Conservation (phyloP, 305 asterid genomes). For the Fraxinus nigra region DNA sequence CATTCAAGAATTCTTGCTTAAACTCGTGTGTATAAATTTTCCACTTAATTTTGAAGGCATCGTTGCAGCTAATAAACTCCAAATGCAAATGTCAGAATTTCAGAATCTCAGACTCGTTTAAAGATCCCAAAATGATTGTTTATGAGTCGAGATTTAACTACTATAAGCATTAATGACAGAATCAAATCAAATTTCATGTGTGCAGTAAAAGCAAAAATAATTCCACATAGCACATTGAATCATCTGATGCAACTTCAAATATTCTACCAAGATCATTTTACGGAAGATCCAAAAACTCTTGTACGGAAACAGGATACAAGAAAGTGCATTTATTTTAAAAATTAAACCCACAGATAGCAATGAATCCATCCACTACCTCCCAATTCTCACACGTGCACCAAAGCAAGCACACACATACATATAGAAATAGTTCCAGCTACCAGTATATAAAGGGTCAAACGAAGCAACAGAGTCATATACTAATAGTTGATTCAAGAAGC, state of each 20-base stretch:
- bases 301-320: not conserved
- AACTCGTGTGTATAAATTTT: not conserved
- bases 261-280: not conserved
- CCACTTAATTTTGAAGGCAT: not conserved
- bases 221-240: not conserved
- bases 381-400: not conserved
- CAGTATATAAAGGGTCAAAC: not conserved
- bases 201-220: not conserved
- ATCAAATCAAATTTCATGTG: not conserved
- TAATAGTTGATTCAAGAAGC: not conserved
- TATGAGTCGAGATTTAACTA: not conserved
- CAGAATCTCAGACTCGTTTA: not conserved
- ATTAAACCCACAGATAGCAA: not conserved
- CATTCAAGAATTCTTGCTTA: not conserved
- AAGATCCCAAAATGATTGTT: not conserved
- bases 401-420: not conserved
- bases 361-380: not conserved
- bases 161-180: not conserved
- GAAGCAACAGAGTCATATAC: not conserved
- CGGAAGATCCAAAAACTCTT: not conserved
- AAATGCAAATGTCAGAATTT: not conserved
- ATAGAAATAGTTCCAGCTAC: not conserved
- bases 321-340: not conserved
- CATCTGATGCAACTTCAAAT: not conserved
- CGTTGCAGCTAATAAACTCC: not conserved